Base-by-base conservation (phyloP, 2,329 filamentous ascomycete genomes). In the Monilinia laxa region DNA sequence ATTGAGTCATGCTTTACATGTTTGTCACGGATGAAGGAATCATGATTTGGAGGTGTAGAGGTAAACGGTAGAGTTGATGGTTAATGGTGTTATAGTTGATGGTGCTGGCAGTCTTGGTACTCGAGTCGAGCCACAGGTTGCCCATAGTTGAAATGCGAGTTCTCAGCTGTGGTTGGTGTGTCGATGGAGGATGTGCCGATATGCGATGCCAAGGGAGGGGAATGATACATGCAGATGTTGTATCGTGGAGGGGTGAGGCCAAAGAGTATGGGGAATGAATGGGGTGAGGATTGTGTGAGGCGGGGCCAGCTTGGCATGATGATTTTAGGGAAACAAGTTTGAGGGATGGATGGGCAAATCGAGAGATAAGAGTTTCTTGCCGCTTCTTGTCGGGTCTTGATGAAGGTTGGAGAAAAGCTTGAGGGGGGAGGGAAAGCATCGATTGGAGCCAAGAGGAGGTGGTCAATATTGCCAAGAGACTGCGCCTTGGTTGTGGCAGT, bases 381-480 rank as follows among this genome's bases (percentile, higher is more conserved):
- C 31, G 31, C 31, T 35, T 35, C 31, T 35, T 35, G 31, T 35
- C 31, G 7, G 5, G 31, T 35, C 31, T 35, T 35, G 31, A 35
- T 35, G 31, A 35, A 35, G 31, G 31, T 51, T 47, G 5, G n/a
- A 25, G 40, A 58, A 64, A 64, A 57, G 40, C 62, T 64, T 58
- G 53, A 45, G 40, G 25, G 52, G 62, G 28, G 28, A 35, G 31
- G 16, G n/a, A 40, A 28, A 16, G 53, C 18, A 64, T 40, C 5
- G 28, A 64, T 40, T 64, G 62, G 62, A 57, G 62, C 62, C 62
- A 64, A 64, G 62, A 64, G 23, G 62, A 64, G 3, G 20, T 49
- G 10, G 20, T 64, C n/a, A n/a, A 47, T 25, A n/a, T 28, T 35
- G 52, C 62, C 62, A 64, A 58, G 62, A 18, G 10, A 14, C 62